These are phyloP conservation scores for Podospora fimiseda DNA, from an alignment of 495 filamentous ascomycete species.

Conservation along the genomic window DNA sequence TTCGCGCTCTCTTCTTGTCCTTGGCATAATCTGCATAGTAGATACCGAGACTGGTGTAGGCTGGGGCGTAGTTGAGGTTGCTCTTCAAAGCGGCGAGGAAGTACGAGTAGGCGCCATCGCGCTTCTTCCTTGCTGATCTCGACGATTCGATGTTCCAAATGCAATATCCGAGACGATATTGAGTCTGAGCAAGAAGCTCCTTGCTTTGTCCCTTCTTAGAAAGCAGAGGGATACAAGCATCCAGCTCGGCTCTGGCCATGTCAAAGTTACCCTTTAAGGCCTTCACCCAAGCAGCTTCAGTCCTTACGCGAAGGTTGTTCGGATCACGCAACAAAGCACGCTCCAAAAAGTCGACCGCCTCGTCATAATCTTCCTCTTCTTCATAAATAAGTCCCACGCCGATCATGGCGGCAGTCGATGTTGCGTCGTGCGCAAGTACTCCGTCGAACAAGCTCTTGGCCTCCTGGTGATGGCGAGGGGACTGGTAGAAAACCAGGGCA, in stretches of 20 bases:
- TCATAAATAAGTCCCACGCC: slow-evolving; percentile 87
- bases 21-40: slow-evolving; percentile 88
- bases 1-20: slow-evolving; percentile 74
- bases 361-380: slow-evolving; percentile 78
- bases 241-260: slow-evolving; percentile 58
- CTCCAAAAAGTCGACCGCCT: slow-evolving; percentile 70
- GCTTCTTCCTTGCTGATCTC: slow-evolving; percentile 62
- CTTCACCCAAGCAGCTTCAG: slow-evolving; percentile 85
- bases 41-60: slow-evolving; percentile 91
- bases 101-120: slow-evolving; percentile 65
- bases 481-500: slow-evolving; percentile 76
- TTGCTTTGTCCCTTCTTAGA: slow-evolving; percentile 39
- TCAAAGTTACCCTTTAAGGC: slow-evolving; percentile 71
- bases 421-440: slow-evolving; percentile 64
- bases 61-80: slow-evolving; percentile 84
- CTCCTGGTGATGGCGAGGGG: slow-evolving; percentile 82
- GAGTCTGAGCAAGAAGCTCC: slow-evolving; percentile 71
- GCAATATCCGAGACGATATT: slow-evolving; percentile 84
- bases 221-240: slow-evolving; percentile 58
- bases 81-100: slow-evolving; percentile 80
- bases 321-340: slow-evolving; percentile 66
- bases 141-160: slow-evolving; percentile 78
- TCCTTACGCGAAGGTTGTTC: slow-evolving; percentile 64
- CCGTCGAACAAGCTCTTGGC: slow-evolving; percentile 75
- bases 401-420: slow-evolving; percentile 72